Conservation (phyloP, 148 eudicot genomes). For the Vaccinium myrtillus region DNA sequence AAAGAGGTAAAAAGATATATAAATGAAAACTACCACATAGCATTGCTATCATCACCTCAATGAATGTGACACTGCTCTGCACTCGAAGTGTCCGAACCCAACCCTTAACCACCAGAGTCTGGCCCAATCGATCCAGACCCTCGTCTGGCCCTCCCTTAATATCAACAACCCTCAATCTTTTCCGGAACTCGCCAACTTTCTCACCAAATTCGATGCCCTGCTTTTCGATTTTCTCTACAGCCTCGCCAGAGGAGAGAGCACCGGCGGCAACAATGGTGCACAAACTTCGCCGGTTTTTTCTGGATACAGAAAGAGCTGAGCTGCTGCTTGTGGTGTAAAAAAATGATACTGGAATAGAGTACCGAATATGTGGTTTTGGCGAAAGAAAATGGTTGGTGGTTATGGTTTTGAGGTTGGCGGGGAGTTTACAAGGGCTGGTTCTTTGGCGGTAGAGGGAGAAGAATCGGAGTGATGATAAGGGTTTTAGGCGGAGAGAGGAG, state of each 20-base stretch:
- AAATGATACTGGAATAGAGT: constrained; percentile 2
- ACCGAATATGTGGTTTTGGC: constrained; percentile 12
- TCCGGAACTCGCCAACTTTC: constrained; percentile 59
- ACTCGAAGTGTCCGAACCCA: constrained; percentile 86
- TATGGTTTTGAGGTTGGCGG: constrained; percentile 13
- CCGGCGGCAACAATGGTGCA: constrained; percentile 40
- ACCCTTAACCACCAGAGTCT: constrained; percentile 68
- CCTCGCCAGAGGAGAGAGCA: constrained; percentile 38
- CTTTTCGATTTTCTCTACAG: constrained; percentile 29
- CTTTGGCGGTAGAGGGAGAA: constrained; percentile 36
- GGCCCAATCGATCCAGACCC: constrained; percentile 73
- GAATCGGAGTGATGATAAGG: constrained; percentile 43
- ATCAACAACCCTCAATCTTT: constrained; percentile 63
- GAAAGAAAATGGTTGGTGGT: constrained; percentile 21
- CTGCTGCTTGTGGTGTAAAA: background rate
- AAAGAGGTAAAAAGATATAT: background rate
- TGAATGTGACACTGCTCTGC: constrained; percentile 91
- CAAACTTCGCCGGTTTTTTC: constrained; percentile 30
- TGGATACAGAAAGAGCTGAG: constrained; percentile 17
- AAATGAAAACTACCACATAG: background rate
- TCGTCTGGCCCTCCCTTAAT: constrained; percentile 69
- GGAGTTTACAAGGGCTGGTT: background rate
- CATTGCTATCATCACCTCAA: constrained; percentile 50
- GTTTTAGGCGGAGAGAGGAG: constrained; percentile 58
- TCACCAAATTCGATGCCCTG: constrained; percentile 15